phyloP scores from a whole-genome alignment of 2,329 filamentous ascomycete species.

The Ambrosiella xylebori region DNA sequence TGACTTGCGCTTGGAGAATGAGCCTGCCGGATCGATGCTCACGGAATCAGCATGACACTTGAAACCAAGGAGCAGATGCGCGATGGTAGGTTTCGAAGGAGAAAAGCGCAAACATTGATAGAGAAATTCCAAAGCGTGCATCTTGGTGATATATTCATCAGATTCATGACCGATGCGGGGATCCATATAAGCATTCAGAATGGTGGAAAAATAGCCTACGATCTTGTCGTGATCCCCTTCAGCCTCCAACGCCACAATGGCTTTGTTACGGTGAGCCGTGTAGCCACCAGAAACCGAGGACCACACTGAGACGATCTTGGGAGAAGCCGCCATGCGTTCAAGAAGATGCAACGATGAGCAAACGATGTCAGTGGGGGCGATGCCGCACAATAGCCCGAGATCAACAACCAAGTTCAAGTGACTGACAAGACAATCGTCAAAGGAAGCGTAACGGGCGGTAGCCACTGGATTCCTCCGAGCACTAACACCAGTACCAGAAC shows the following conservation, averaged over 20 bases:
- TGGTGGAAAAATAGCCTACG: slow-evolving; percentile 11
- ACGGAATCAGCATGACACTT: slow-evolving; percentile 55
- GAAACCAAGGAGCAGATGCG: slow-evolving; percentile 82
- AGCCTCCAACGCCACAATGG: slow-evolving; percentile 73
- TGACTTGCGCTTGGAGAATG: slow-evolving; percentile 55
- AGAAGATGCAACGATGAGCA: slow-evolving; percentile 66
- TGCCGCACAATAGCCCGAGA: slow-evolving; percentile 71
- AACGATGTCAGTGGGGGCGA: slow-evolving; percentile 65
- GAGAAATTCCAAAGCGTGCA: slow-evolving; percentile 72
- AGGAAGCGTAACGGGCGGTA: slow-evolving; percentile 57
- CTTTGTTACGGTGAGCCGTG: slow-evolving; percentile 52
- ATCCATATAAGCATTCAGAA: slow-evolving; percentile 45
- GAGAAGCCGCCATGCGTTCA: slow-evolving; percentile 71
- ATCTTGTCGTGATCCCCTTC: slow-evolving; percentile 69
- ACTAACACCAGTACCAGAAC: slow-evolving; percentile 37
- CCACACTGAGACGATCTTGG: slow-evolving; percentile 59
- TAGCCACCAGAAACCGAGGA: slow-evolving; percentile 19
- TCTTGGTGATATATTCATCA: slow-evolving; percentile 63
- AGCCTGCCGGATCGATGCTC: slow-evolving; percentile 46
- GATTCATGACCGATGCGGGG: slow-evolving; percentile 52
- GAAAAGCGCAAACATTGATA: slow-evolving; percentile 61
- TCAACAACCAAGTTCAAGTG: slow-evolving; percentile 65
- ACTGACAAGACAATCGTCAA: slow-evolving; percentile 79
- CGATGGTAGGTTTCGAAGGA: slow-evolving; percentile 65
- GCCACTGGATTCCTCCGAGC: slow-evolving; percentile 35